Evolutionary conservation across 2,329 filamentous ascomycete species (phyloP).

Genomic region (Aspergillus texensis): DNA sequence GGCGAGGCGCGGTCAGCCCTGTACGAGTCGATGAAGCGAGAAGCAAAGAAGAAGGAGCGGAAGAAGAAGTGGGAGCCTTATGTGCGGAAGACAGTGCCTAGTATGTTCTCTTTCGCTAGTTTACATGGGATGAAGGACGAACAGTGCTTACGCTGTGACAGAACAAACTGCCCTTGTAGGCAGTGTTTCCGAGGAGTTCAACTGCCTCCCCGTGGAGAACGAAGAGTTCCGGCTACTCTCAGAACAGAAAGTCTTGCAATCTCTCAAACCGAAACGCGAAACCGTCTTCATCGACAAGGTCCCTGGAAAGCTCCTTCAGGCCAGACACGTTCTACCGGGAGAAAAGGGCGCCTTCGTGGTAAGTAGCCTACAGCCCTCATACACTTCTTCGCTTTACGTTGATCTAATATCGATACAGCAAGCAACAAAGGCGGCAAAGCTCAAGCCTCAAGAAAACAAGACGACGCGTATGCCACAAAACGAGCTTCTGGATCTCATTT

Average conservation of each 20-base stretch:
- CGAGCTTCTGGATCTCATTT: conserved; percentile 83
- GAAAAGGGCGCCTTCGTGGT: conserved; percentile 48
- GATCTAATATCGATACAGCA: conserved; percentile 37
- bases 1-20: conserved; percentile 50
- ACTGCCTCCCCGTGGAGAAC: conserved; percentile 72
- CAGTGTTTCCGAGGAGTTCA: conserved; percentile 74
- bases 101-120: conserved; percentile 53
- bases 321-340: conserved; percentile 55
- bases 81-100: conserved; percentile 65
- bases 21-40: conserved; percentile 50
- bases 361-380: conserved; percentile 21
- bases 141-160: conserved; percentile 35
- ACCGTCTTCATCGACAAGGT: conserved; percentile 54
- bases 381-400: background rate
- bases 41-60: conserved; percentile 49
- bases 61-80: conserved; percentile 63
- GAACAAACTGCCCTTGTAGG: conserved; percentile 79
- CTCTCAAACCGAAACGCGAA: conserved; percentile 62
- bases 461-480: conserved; percentile 86
- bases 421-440: conserved; percentile 56
- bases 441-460: conserved; percentile 71
- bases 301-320: conserved; percentile 58
- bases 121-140: background rate
- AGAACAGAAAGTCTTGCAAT: conserved; percentile 59
- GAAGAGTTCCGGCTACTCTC: conserved; percentile 68